A percentile compares a stretch with the other conserved stretches of the same genome.
phyloP scores from a whole-genome alignment of 805 yeast species.

The Candida morakotiae region DNA sequence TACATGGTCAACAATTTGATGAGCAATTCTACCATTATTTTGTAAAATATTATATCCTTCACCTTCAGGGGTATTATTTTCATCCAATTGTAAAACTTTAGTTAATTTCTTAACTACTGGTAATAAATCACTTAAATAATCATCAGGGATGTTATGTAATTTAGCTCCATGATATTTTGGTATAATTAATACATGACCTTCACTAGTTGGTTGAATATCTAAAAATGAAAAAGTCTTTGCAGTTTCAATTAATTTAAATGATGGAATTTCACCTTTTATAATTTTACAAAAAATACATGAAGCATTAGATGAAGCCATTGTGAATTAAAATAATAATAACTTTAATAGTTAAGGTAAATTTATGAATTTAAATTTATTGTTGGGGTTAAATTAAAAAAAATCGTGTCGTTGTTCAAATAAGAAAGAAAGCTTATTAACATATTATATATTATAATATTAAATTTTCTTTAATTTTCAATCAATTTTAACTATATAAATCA shows the following conservation, averaged over 20 bases:
- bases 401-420: no score
- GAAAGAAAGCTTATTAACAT: no score
- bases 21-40: slow-evolving; percentile 93
- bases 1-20: slow-evolving; percentile 93
- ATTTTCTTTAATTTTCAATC: not conserved
- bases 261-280: slow-evolving; percentile 93
- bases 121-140: slow-evolving; percentile 75
- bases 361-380: no score
- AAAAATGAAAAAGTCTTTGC: slow-evolving; percentile 74
- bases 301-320: slow-evolving; percentile 32
- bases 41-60: slow-evolving; percentile 84
- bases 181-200: slow-evolving; percentile 84
- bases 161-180: slow-evolving; percentile 94
- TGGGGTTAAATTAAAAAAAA: slow-evolving; percentile 1
- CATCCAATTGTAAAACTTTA: slow-evolving; percentile 60
- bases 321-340: not conserved
- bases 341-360: not conserved
- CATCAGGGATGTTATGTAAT: slow-evolving; percentile 90
- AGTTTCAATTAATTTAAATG: slow-evolving; percentile 87
- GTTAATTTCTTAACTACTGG: slow-evolving; percentile 89
- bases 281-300: slow-evolving; percentile 91
- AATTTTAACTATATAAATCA: slow-evolving; percentile 54
- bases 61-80: slow-evolving; percentile 54
- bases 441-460: not conserved
- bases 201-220: slow-evolving; percentile 89